Base-by-base conservation (phyloP, 176 grass and related monocot genomes). In the Chrysopogon serrulatus region DNA sequence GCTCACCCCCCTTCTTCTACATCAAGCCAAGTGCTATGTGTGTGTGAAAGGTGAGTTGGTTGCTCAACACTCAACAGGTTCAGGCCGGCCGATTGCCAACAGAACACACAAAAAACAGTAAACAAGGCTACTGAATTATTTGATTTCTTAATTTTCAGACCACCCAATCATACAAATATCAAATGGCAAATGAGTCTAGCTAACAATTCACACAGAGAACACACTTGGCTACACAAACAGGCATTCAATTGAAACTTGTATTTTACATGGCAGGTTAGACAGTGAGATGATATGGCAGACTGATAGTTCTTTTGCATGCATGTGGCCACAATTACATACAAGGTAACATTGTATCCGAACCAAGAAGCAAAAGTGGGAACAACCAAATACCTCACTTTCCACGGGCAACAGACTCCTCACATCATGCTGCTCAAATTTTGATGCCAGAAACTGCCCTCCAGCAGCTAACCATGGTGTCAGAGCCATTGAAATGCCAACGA, bases 401-500 rank as follows among this genome's bases (percentile, higher is more conserved):
- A 85, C 96, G 30, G 96, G 96, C 48, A 96, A 88, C 75, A 99
- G 92, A 82, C 96, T 99, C 88, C 96, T 90, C 37, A 99, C 96
- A 70, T 99, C 96, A 77, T 96, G 89, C 89, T 99, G 93, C 87
- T 99, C 96, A 83, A 94, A 99, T 84, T 81, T 99, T 71, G 96
- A 99, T 81, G 96, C 93, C 70, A 99, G 68, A 76, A 96, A 87
- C 83, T 99, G 96, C 7, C 96, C 96, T 81, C 89, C 91, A 56
- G 93, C 96, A 76, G 96, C 96, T 80, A 99, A 80, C 86, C 86
- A 99, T 89, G 96, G 96, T 45, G 96, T 99, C 57, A 99, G 37
- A 82, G 96, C 96, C 96, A 99, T 96, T 67, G 96, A 99, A 88
- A 99, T 90, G 65, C 96, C 93, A 79, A 99, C 96, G 28, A 96